phyloP scores from a whole-genome alignment of 169 alveolate genomes.

The Neospora caninum region DNA sequence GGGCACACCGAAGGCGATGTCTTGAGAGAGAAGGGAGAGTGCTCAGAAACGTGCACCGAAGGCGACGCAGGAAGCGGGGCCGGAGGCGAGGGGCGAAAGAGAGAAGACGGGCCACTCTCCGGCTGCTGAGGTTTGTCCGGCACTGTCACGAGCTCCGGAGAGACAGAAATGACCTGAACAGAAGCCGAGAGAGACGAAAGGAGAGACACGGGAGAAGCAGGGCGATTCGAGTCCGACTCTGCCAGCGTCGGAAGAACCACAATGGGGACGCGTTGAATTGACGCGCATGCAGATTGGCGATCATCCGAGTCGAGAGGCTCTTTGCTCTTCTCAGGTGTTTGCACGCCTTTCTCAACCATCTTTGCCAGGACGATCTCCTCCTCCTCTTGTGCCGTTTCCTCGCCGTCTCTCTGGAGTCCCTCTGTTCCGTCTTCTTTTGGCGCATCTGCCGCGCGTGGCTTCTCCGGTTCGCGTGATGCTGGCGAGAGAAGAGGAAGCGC shows the following conservation, averaged over 20 bases:
- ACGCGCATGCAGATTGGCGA: neutral
- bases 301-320: neutral
- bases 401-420: neutral
- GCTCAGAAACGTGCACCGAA: neutral
- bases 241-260: neutral
- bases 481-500: neutral
- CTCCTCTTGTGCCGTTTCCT: neutral
- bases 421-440: neutral
- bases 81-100: neutral
- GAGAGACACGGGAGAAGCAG: neutral
- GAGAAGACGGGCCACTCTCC: neutral
- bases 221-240: neutral
- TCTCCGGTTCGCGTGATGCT: too few relatives aligned
- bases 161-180: neutral
- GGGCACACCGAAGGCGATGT: neutral
- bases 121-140: neutral
- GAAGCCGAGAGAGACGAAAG: neutral
- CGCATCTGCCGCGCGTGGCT: neutral
- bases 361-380: neutral
- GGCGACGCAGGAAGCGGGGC: neutral
- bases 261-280: neutral
- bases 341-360: neutral
- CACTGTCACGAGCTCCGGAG: neutral
- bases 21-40: neutral
- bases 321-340: neutral